These are phyloP conservation scores for Ogataea haglerorum DNA, from an alignment of 805 yeast genomes.

Conservation along the genomic window DNA sequence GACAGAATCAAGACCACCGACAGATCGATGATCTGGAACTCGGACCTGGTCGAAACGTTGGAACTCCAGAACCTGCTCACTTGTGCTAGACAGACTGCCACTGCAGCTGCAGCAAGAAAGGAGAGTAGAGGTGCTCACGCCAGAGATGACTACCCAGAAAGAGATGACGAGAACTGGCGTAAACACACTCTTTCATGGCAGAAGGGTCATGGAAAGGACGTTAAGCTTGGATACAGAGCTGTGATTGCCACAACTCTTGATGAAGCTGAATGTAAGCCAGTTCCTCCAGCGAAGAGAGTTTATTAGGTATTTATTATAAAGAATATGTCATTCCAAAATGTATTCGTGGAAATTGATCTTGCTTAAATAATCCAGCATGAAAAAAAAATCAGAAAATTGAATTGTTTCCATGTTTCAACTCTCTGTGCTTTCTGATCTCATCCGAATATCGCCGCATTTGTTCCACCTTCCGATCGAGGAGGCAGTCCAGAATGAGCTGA, in stretches of 20 bases:
- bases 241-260: constrained; percentile 84
- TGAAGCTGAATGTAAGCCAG: constrained; percentile 88
- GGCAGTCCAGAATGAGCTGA: constrained; percentile 76
- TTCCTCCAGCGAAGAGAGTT: constrained; percentile 96
- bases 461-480: constrained; percentile 69
- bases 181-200: constrained; percentile 97
- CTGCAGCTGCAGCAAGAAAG: constrained; percentile 88
- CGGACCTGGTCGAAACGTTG: constrained; percentile 92
- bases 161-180: constrained; percentile 98
- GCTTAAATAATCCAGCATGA: constrained; percentile 3
- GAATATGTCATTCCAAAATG: not conserved
- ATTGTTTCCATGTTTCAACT: constrained; percentile 68
- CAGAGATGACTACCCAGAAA: constrained; percentile 93
- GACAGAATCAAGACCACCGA: constrained; percentile 81
- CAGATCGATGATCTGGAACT: constrained; percentile 98
- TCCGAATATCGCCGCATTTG: constrained; percentile 83
- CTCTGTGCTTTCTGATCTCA: constrained; percentile 74
- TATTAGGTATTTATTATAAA: constrained; percentile 45
- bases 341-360: not conserved
- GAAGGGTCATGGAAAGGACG: constrained; percentile 62
- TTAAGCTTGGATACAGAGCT: constrained; percentile 76
- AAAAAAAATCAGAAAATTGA: not conserved
- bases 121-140: constrained; percentile 99
- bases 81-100: constrained; percentile 95
- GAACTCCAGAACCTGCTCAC: constrained; percentile 95